phyloP scores from a whole-genome alignment of 208 protist species.

The Crithidia brevicula region DNA sequence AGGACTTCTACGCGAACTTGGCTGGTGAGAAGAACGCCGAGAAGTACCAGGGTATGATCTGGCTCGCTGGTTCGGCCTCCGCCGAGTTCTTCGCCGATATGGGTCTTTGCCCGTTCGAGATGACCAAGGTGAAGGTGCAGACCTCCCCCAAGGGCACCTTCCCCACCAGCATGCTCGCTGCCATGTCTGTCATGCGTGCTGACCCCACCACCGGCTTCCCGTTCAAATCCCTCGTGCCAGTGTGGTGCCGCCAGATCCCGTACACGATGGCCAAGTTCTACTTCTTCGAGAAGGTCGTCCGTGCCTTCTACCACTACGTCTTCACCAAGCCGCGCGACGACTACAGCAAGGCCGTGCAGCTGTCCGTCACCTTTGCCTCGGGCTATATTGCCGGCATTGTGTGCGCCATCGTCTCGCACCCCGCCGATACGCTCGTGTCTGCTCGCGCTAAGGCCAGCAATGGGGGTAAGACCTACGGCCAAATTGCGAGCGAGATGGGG shows the following conservation, averaged over 20 bases:
- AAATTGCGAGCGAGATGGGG: slow-evolving; percentile 60
- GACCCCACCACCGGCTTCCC: slow-evolving; percentile 84
- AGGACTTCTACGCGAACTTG: slow-evolving; percentile 88
- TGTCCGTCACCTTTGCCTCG: slow-evolving; percentile 92
- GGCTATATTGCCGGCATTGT: slow-evolving; percentile 96
- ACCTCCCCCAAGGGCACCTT: slow-evolving; percentile 86
- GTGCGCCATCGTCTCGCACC: slow-evolving; percentile 96
- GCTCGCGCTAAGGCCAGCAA: slow-evolving; percentile 89
- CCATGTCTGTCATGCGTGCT: slow-evolving; percentile 69
- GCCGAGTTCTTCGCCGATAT: slow-evolving; percentile 98
- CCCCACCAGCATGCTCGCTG: slow-evolving; percentile 71
- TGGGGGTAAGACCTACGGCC: slow-evolving; percentile 9
- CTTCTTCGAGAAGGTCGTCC: slow-evolving; percentile 90
- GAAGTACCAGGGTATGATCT: slow-evolving; percentile 83
- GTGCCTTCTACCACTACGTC: slow-evolving; percentile 89
- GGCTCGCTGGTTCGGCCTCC: slow-evolving; percentile 91
- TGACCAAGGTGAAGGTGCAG: slow-evolving; percentile 94
- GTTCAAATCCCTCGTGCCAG: slow-evolving; percentile 88
- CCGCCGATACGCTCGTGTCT: slow-evolving; percentile 95
- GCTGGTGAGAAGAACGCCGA: slow-evolving; percentile 87
- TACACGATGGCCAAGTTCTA: slow-evolving; percentile 97
- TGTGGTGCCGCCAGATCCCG: slow-evolving; percentile 95
- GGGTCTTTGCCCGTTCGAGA: slow-evolving; percentile 95
- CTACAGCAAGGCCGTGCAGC: slow-evolving; percentile 90
- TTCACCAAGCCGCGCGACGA: slow-evolving; percentile 74